Evolutionary conservation across 768 basidiomycete genomes (phyloP).

Genomic region (Saitozyma podzolica): DNA sequence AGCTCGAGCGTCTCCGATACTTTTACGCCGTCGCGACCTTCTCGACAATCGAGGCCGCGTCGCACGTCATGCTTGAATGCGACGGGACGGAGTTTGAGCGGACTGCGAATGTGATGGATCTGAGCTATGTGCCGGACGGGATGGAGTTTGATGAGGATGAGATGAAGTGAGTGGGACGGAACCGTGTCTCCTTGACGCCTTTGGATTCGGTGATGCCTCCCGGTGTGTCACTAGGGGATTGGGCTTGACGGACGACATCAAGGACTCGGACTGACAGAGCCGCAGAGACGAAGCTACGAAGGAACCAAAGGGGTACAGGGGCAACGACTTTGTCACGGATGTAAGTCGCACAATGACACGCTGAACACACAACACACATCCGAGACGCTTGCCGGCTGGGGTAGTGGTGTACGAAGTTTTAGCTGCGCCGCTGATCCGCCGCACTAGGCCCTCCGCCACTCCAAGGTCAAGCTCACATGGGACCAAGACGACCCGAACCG

Average conservation of each 20-base stretch:
- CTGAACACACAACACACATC: not conserved
- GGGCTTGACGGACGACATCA: not conserved
- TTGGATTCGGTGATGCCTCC: not conserved
- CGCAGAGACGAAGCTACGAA: conserved; percentile 80
- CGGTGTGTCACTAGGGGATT: not conserved
- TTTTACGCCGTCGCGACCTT: conserved; percentile 94
- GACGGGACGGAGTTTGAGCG: conserved; percentile 95
- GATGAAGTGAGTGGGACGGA: conserved; percentile 57
- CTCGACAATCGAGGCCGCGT: conserved; percentile 72
- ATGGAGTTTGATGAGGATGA: conserved; percentile 80
- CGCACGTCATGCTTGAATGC: conserved; percentile 77
- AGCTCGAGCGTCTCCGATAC: conserved; percentile 91
- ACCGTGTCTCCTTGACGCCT: not conserved
- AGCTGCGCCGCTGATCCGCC: conserved; percentile 66
- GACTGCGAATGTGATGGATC: conserved; percentile 91
- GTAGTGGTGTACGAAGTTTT: too few relatives aligned
- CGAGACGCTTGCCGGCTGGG: too few relatives aligned
- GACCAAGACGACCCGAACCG: conserved; percentile 95
- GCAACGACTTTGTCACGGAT: conserved; percentile 87
- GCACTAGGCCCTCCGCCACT: conserved; percentile 87
- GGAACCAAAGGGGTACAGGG: conserved; percentile 65
- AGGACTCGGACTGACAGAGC: not conserved
- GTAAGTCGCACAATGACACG: conserved; percentile 57
- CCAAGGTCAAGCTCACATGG: conserved; percentile 97
- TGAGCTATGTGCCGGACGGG: conserved; percentile 87